Base-by-base conservation (phyloP, 257 asterid species). In the Ligustrum vulgare region DNA sequence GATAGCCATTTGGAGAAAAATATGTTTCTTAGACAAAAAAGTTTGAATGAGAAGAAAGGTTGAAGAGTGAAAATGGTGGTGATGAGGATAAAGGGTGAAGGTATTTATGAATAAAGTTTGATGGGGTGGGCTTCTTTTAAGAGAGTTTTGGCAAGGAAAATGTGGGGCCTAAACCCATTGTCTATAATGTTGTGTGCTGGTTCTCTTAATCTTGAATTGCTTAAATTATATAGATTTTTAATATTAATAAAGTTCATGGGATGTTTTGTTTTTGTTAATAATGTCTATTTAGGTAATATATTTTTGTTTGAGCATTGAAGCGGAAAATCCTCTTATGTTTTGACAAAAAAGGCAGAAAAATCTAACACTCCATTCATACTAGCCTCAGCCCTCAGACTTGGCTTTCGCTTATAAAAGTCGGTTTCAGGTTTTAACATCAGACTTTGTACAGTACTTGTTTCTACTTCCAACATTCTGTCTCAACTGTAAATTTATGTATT, bases 391-490 rank as follows among this genome's bases (percentile, higher is more conserved):
- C 90, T 69, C 78, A 78, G 63, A 79, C 80, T 75, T 80, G 73
- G 86, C 85, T 83, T 82, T 88, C 90, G 74, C 45, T 36, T 79
- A 68, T 72, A 41, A 76, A 79, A 76, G 58, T 74, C 62, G 76
- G 86, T 79, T 80, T 77, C 85, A 82, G 36, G 79, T 74, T 77
- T 84, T 91, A 78, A 85, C 89, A 66, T 79, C 90, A 70, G 16
- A 63, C 71, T 71, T 69, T 74, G 71, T 20, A 22, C 69, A 20
- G 63, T 66, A 76, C 80, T 75, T 82, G 76, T 77, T 72, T 72
- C 81, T 70, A 78, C 76, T 80, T 68, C 91, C 91, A 84, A 84
- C 88, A 82, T 82, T 81, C 72, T 85, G 85, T 88, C 90, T 86
- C 84, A 32, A 68, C 47, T 39, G 73, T 56, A 67, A 28, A n/a